Evolutionary conservation across 768 basidiomycete genomes (phyloP).

Genomic region (Trametes elegans): DNA sequence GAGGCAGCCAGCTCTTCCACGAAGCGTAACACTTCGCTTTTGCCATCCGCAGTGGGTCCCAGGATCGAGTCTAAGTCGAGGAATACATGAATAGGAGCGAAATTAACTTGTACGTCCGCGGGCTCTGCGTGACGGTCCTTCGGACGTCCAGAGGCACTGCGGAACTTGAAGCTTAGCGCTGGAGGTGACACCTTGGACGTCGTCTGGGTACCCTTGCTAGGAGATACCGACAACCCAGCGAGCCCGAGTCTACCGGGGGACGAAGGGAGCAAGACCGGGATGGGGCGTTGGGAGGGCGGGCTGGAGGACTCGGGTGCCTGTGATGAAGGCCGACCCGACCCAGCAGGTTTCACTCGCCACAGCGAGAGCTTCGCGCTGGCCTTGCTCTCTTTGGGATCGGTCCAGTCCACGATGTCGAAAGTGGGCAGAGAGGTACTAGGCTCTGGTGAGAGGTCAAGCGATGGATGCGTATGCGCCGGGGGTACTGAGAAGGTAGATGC

Average conservation of each 20-base stretch:
- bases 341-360: slow-evolving; percentile 54
- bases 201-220: not conserved
- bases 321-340: slow-evolving; percentile 24
- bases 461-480: slow-evolving; percentile 43
- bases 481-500: slow-evolving; percentile 60
- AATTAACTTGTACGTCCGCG: slow-evolving; percentile 38
- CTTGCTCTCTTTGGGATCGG: slow-evolving; percentile 37
- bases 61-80: slow-evolving; percentile 56
- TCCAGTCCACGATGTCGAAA: slow-evolving; percentile 67
- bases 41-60: slow-evolving; percentile 29
- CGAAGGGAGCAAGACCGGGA: slow-evolving; percentile 7
- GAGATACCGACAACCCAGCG: slow-evolving; percentile 4
- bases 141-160: not conserved
- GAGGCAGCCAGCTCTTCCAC: slow-evolving; percentile 41
- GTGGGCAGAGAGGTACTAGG: slow-evolving; percentile 39
- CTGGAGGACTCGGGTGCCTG: not conserved
- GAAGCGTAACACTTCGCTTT: slow-evolving; percentile 43
- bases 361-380: slow-evolving; percentile 54
- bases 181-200: not conserved
- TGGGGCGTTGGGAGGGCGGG: not conserved
- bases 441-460: not conserved
- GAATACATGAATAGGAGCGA: slow-evolving; percentile 73
- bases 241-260: slow-evolving; percentile 18
- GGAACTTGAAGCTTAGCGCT: slow-evolving; percentile 12
- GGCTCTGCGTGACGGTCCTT: not conserved